Base-by-base conservation (phyloP, 805 yeast genomes). In the Blastobotrys chiropterorum region DNA sequence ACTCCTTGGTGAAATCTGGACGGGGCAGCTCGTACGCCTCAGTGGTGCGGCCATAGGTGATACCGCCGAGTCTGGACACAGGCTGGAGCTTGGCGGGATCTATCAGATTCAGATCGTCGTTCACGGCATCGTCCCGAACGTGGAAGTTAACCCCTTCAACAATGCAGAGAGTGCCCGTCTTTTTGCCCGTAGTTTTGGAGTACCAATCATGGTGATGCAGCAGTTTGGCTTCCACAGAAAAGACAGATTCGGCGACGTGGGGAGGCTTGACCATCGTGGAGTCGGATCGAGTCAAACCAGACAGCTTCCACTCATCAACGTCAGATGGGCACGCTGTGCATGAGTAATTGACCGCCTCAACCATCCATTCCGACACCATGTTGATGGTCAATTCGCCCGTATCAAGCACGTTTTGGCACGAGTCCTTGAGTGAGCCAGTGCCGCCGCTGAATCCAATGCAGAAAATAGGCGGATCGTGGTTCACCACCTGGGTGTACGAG, bases 211-310 rank as follows among this genome's bases (percentile, higher is more conserved):
- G 78, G 2, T 61, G 53, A 42, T 69, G 67, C 15, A 78, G 53
- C 40, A 80, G 65, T 60, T 75, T 80, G 30, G 76, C 79, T 62
- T 82, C 87, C 13, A 82, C 58, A 5, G 81, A 74, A 59, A 82
- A 80, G 3, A 81, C 83, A 45, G 81, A 73, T 55, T 82, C 86
- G 0, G 79, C 81, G 3, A 82, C 86, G 58, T 75, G 79, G 5
- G 79, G 72, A 0, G 85, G 76, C 47, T 69, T 72, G 42, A 82
- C 86, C 7, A 65, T 60, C 0, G 59, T 58, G 0, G 83, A 76
- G 2, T 66, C 59, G 13, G 64, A 55, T 2, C 77, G 78, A 1
- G 82, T 78, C 53, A 82, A 67, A 0, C 86, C 85, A 17, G 76
- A 60, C 40, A 78, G 62, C 50, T 73, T 68, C 80, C 83, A 82